Conservation (phyloP, 2,329 filamentous ascomycete species). For the Macroventuria anomochaeta region DNA sequence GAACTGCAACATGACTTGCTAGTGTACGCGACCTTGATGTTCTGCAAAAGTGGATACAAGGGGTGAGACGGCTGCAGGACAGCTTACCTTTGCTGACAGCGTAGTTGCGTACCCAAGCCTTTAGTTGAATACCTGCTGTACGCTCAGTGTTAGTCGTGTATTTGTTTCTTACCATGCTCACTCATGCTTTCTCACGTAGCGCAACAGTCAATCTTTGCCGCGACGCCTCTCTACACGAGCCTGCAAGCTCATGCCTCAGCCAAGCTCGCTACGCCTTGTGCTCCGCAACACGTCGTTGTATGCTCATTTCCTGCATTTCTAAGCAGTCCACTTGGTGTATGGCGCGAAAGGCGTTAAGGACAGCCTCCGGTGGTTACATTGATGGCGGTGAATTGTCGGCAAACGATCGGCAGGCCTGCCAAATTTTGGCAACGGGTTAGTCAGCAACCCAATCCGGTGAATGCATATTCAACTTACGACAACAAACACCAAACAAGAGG, state of each 20-base stretch:
- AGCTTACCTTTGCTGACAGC: conserved; percentile 7
- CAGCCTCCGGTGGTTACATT: not conserved
- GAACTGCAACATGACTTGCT: not conserved
- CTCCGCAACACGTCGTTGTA: not conserved
- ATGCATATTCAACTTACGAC: not conserved
- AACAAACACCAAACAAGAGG: not conserved
- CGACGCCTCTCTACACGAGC: not conserved
- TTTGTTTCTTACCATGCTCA: not conserved
- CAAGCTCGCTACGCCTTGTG: not conserved
- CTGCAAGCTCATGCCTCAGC: not conserved
- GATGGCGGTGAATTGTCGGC: conserved; percentile 5
- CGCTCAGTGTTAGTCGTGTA: not conserved
- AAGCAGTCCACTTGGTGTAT: conserved; percentile 6
- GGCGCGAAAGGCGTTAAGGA: not conserved
- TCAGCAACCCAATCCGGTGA: not conserved
- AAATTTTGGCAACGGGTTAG: not conserved
- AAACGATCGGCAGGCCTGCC: not conserved
- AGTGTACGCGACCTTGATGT: not conserved
- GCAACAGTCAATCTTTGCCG: no score
- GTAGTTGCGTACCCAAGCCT: not conserved
- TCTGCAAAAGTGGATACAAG: not conserved
- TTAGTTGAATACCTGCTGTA: not conserved
- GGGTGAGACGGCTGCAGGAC: not conserved
- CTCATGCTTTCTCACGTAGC: not conserved
- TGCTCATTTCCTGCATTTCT: not conserved